Conservation (phyloP, 352 stramenopile species). For the Phytophthora pseudosyringae region DNA sequence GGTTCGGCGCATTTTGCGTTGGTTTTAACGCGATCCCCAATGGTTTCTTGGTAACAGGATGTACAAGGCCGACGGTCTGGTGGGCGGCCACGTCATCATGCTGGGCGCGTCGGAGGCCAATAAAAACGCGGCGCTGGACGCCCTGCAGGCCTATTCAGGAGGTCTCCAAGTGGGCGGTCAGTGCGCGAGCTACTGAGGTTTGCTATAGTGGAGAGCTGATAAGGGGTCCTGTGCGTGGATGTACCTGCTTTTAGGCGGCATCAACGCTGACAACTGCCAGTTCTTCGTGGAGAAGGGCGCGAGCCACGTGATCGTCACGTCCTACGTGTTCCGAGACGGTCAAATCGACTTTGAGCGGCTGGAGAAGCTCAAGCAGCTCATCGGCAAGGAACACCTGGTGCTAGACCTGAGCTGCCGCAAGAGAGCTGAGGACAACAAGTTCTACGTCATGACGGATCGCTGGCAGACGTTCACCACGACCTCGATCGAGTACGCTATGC, state of each 20-base stretch:
- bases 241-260: constrained; percentile 55
- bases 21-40: neutral
- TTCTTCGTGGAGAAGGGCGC: constrained; percentile 95
- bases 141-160: constrained; percentile 89
- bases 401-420: constrained; percentile 97
- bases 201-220: neutral
- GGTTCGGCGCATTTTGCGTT: constrained; percentile 11
- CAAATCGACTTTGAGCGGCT: constrained; percentile 89
- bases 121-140: constrained; percentile 87
- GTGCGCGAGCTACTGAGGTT: neutral
- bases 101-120: constrained; percentile 93
- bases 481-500: constrained; percentile 72
- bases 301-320: constrained; percentile 99
- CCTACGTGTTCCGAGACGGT: constrained; percentile 95
- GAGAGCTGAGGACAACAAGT: constrained; percentile 84
- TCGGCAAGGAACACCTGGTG: constrained; percentile 89
- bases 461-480: constrained; percentile 98
- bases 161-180: constrained; percentile 96
- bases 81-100: constrained; percentile 98
- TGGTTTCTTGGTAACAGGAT: constrained; percentile 54
- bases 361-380: constrained; percentile 62
- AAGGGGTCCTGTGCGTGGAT: neutral
- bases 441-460: constrained; percentile 96
- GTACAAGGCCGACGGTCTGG: constrained; percentile 92
- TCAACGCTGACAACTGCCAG: constrained; percentile 93